Evolutionary conservation across 2,329 filamentous ascomycete species (phyloP).

Genomic region (Macrophomina phaseolina): DNA sequence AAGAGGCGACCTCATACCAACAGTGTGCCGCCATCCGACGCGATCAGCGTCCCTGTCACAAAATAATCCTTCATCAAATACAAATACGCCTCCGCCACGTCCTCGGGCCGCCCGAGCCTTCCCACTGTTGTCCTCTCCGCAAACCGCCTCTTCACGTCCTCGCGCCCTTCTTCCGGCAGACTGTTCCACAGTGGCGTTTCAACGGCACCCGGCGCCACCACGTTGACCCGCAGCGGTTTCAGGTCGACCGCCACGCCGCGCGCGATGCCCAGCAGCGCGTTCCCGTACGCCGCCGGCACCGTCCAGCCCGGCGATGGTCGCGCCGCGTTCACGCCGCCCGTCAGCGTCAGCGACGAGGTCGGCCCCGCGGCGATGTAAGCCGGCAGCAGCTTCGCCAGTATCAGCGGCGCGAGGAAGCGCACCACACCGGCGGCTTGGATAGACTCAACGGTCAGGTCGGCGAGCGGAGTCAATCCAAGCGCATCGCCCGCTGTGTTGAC

Average conservation of each 20-base stretch:
- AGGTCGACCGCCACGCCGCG: constrained; percentile 67
- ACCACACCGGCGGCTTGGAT: constrained; percentile 38
- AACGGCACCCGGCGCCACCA: constrained; percentile 62
- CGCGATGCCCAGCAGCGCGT: constrained; percentile 50
- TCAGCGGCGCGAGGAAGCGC: constrained; percentile 41
- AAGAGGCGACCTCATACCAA: neutral
- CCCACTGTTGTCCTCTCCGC: constrained; percentile 38
- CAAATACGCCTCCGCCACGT: constrained; percentile 53
- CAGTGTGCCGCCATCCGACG: constrained; percentile 48
- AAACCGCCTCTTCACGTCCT: constrained; percentile 32
- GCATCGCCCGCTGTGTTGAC: constrained; percentile 40
- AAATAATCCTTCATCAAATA: constrained; percentile 56
- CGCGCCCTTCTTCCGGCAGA: constrained; percentile 18
- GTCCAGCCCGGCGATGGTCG: constrained; percentile 45
- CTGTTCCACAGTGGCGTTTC: constrained; percentile 51
- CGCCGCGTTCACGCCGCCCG: constrained; percentile 43
- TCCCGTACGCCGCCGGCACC: constrained; percentile 35
- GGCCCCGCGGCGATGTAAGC: constrained; percentile 41
- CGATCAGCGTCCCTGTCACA: constrained; percentile 51
- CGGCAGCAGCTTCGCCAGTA: constrained; percentile 49
- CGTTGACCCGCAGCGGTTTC: constrained; percentile 67
- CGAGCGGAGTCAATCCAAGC: constrained; percentile 33
- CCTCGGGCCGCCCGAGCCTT: constrained; percentile 36
- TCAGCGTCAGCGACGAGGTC: constrained; percentile 48
- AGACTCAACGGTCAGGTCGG: constrained; percentile 34